Evolutionary conservation across 2,329 filamentous ascomycete species (phyloP).

Genomic region (Fusarium globosum): DNA sequence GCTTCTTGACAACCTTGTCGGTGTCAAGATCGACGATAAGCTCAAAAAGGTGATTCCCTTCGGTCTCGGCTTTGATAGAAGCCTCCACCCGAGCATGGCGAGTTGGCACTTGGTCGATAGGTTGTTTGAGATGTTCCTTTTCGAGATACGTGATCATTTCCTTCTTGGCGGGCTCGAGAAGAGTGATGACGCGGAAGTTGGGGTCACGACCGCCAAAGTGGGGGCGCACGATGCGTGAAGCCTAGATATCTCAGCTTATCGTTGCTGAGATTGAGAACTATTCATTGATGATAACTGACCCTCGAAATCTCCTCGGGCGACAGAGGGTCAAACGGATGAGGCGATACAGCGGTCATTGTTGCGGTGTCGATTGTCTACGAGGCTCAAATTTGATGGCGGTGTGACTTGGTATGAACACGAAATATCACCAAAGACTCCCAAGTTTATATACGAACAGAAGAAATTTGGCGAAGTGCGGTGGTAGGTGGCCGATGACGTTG

Average conservation of each 20-base stretch:
- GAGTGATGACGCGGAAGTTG: slow-evolving; percentile 62
- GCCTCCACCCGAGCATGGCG: slow-evolving; percentile 56
- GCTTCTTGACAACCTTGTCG: slow-evolving; percentile 34
- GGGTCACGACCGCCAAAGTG: slow-evolving; percentile 38
- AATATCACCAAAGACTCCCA: not conserved
- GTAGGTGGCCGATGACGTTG: not conserved
- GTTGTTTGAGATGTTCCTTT: slow-evolving; percentile 48
- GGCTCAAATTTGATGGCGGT: too few species aligned
- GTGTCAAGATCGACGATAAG: slow-evolving; percentile 47
- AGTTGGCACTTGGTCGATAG: slow-evolving; percentile 29
- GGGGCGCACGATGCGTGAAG: slow-evolving; percentile 36
- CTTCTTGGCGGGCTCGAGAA: slow-evolving; percentile 62
- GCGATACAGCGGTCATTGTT: not conserved
- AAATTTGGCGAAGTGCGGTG: not conserved
- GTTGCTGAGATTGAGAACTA: too few species aligned
- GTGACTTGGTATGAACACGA: not conserved
- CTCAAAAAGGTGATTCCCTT: slow-evolving; percentile 44
- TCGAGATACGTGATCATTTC: slow-evolving; percentile 59
- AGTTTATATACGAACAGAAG: not conserved
- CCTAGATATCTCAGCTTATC: slow-evolving; percentile 22
- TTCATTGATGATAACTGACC: slow-evolving; percentile 1
- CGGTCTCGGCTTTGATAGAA: slow-evolving; percentile 30
- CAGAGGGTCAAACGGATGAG: slow-evolving; percentile 46
- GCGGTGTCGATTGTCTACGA: not conserved
- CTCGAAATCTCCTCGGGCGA: slow-evolving; percentile 41